phyloP scores from a whole-genome alignment of 768 basidiomycete genomes.

The Psilocybe subaeruginosa region DNA sequence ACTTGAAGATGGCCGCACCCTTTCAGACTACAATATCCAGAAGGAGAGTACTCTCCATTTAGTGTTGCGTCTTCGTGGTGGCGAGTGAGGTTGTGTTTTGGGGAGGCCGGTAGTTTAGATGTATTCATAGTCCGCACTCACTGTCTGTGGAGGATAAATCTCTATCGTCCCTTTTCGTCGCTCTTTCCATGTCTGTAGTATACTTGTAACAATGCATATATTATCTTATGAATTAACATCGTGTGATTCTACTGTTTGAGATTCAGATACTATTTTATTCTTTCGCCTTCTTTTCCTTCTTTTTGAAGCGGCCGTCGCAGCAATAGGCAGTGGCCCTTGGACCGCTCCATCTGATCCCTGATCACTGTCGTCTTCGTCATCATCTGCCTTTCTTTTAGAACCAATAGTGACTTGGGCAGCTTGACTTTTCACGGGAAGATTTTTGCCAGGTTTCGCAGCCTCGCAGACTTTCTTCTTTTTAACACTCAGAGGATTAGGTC shows the following conservation, averaged over 20 bases:
- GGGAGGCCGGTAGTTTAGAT: not conserved
- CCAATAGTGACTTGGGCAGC: slow-evolving; percentile 19
- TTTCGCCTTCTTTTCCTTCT: slow-evolving; percentile 27
- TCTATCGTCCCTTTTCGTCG: not conserved
- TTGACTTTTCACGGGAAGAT: slow-evolving; percentile 23
- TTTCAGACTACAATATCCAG: slow-evolving; percentile 80
- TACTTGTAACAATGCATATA: not conserved
- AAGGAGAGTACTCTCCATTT: slow-evolving; percentile 75
- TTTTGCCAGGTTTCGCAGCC: slow-evolving; percentile 38
- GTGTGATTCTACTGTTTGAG: not conserved
- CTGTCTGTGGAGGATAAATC: not conserved
- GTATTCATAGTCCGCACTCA: not conserved
- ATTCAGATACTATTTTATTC: not conserved
- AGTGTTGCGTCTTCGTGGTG: slow-evolving; percentile 84
- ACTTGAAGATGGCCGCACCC: slow-evolving; percentile 76
- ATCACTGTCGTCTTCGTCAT: slow-evolving; percentile 14
- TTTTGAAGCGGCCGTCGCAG: slow-evolving; percentile 1
- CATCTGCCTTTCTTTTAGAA: slow-evolving; percentile 32
- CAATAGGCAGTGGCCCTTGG: not conserved
- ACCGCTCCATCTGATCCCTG: not conserved
- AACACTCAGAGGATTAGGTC: slow-evolving; percentile 89
- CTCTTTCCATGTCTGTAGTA: not conserved
- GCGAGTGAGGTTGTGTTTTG: slow-evolving; percentile 40
- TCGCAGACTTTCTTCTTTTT: slow-evolving; percentile 75
- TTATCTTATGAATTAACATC: not conserved